Conservation (phyloP, 23 red algal genomes). For the Gracilaria caudata region DNA sequence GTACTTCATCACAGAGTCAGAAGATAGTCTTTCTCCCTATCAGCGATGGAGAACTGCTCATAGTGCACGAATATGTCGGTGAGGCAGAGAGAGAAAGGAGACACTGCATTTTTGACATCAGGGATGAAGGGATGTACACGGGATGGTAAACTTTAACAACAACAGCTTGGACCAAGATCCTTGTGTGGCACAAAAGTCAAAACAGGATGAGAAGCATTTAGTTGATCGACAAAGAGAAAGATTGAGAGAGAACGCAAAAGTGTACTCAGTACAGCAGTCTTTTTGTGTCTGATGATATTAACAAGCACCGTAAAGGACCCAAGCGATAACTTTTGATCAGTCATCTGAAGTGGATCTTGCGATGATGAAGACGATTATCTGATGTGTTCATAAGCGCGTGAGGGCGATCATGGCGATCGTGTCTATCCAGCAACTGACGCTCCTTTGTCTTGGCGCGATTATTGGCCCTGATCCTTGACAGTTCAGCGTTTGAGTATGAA, state of each 20-base stretch:
- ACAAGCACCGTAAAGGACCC: not conserved
- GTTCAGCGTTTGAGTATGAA: constrained; percentile 70
- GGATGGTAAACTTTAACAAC: not conserved
- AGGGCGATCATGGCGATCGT: constrained; percentile 35
- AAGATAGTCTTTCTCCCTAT: constrained; percentile 34
- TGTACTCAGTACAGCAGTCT: not conserved
- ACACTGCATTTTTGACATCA: not conserved
- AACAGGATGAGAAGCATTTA: not conserved
- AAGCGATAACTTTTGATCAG: not conserved
- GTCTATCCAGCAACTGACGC: constrained; percentile 25
- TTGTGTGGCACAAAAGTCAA: not conserved
- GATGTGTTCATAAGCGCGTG: constrained; percentile 17
- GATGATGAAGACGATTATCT: constrained; percentile 40
- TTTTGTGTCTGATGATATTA: not conserved
- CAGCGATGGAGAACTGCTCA: constrained; percentile 75
- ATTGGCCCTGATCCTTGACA: constrained; percentile 54
- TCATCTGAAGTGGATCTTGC: constrained; percentile 66
- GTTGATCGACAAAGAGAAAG: not conserved
- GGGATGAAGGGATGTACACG: not conserved
- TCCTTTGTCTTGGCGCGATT: constrained; percentile 67
- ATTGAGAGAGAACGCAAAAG: not conserved
- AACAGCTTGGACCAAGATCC: not conserved
- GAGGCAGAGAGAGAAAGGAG: not conserved
- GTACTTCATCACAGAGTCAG: constrained; percentile 72
- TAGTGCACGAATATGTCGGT: constrained; percentile 39